Evolutionary conservation across 768 basidiomycete species (phyloP), one percentile per base, ranked within the genome.

Genomic region (Leucogyrophana mollusca): DNA sequence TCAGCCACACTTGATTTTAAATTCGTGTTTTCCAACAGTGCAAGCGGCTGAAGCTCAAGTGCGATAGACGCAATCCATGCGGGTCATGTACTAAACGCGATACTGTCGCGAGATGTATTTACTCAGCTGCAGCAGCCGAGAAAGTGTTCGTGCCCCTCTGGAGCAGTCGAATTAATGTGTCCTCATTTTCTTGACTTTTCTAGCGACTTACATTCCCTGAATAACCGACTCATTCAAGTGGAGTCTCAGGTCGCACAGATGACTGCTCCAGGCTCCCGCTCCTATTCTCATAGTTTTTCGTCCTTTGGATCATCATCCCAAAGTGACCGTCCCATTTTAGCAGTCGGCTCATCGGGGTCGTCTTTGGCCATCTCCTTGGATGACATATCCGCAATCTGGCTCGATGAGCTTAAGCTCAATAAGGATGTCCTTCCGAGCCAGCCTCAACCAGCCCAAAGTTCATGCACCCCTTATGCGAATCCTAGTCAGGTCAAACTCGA

Each of bases 41-140:
- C 72, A 92, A 92, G 64, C 87, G 90, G 4, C 74, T 92, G 43
- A 93, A 93, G 56, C 76, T 92, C 43, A 90, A 85, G 69, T 93
- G 90, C 59, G 90, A 92, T 67, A 72, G 90, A 32, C 78, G 83
- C 17, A 80, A 74, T 3, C 90, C 90, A 0, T 92, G 90, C 53
- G 80, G 80, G 1, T 83, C 82, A 21, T 92, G 90, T 55, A 75
- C 80, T 14, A 91, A 91, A 60, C 83, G 89, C 50, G 85, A 88
- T 58, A 88, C 86, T 0, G 77, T 85, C 9, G 68, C 71, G 3
- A 73, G 85, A 54, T 90, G 88, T 56, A 73, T 85, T 4, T 90
- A 90, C 61, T 87, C 88, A 0, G 80, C 86, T 18, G 88, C 86
- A 13, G 90, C 90, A 0, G 83, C 87, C 14, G 90, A 92, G 69